Percentiles rank a stretch among this genome's conserved stretches.
These are phyloP conservation scores for Pichia insulana DNA, from an alignment of 805 yeast genomes.

Conservation along the genomic window DNA sequence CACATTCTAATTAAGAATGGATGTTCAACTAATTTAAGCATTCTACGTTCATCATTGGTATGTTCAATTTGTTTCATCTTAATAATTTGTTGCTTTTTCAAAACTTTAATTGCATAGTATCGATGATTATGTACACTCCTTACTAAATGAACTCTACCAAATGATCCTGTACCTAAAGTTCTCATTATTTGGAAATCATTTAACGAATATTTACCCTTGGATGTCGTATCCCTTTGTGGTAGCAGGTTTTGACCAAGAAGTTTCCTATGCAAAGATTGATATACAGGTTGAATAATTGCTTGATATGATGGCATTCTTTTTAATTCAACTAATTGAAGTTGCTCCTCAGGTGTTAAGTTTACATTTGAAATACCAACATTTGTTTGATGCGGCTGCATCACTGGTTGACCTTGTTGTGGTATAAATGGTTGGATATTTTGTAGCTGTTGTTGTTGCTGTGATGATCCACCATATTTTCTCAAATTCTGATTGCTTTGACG, in stretches of 20 bases:
- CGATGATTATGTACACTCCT: constrained; percentile 51
- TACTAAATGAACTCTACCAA: constrained; percentile 52
- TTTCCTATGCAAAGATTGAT: constrained; percentile 20
- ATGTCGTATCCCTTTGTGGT: constrained; percentile 32
- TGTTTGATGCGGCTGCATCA: constrained; percentile 4
- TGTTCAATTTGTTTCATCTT: constrained; percentile 58
- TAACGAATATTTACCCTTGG: constrained; percentile 50
- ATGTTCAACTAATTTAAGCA: constrained; percentile 49
- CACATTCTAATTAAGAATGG: constrained; percentile 56
- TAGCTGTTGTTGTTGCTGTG: not conserved
- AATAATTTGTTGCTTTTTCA: constrained; percentile 48
- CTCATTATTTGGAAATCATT: constrained; percentile 48
- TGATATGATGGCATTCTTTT: constrained; percentile 30
- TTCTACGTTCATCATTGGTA: constrained; percentile 53
- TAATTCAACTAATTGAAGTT: constrained; percentile 22
- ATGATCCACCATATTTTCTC: not conserved
- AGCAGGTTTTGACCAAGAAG: constrained; percentile 22
- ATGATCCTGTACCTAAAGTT: constrained; percentile 54
- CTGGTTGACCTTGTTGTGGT: constrained; percentile 5
- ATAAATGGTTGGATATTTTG: not conserved
- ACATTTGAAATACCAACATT: not conserved
- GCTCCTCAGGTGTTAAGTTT: constrained; percentile 20
- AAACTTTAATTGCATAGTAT: constrained; percentile 51
- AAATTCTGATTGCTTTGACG: no score
- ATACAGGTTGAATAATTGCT: constrained; percentile 29